These are phyloP conservation scores for Heliamphora pulchella DNA, from an alignment of 179 eudicot species.

Conservation along the genomic window DNA sequence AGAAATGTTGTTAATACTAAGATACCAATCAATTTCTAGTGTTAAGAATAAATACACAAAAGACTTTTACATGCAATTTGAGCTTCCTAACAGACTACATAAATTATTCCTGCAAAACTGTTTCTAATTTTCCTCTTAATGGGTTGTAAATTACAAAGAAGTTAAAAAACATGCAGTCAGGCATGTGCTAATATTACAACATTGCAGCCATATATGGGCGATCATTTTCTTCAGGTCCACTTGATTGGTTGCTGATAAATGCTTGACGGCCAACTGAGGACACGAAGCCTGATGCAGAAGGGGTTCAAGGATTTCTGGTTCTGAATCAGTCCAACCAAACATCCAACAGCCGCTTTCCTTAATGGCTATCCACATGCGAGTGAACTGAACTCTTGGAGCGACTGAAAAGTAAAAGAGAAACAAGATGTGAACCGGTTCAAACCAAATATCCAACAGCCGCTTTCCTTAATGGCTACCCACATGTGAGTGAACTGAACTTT, in stretches of 20 bases:
- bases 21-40: conserved; percentile 33
- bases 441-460: too few relatives aligned
- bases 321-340: conserved; percentile 18
- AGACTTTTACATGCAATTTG: conserved; percentile 32
- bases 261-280: conserved; percentile 23
- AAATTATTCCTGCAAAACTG: conserved; percentile 92
- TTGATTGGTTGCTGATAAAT: conserved; percentile 35
- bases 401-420: too few relatives aligned
- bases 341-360: too few relatives aligned
- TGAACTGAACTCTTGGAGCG: too few relatives aligned
- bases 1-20: conserved; percentile 19
- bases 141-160: conserved; percentile 61
- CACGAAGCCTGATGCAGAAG: conserved; percentile 24
- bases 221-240: conserved; percentile 32
- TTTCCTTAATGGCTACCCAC: too few relatives aligned
- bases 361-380: too few relatives aligned
- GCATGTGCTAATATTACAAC: conserved; percentile 72
- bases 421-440: too few relatives aligned
- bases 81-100: conserved; percentile 58
- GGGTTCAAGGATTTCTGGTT: conserved; percentile 23
- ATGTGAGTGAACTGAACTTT: too few relatives aligned
- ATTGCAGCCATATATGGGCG: conserved; percentile 39
- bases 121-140: conserved; percentile 48
- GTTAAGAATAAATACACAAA: conserved; percentile 34
- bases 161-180: conserved; percentile 24